Base-by-base conservation (phyloP, 176 grass and related monocot genomes). In the Carex cristatella region DNA sequence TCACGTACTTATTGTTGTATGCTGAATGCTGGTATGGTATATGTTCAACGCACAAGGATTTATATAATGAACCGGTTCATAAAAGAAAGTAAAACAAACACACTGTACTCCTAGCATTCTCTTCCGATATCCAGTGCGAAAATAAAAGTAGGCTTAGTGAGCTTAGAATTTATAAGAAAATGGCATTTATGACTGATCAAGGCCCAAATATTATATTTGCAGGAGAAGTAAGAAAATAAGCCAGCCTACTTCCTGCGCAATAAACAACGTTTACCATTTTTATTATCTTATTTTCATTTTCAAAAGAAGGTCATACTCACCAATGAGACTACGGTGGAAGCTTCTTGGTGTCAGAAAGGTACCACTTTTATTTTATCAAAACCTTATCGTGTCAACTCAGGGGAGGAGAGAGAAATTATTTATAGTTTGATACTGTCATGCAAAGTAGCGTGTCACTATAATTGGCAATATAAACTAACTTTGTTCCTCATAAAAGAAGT, bases 401-500 rank as follows among this genome's bases (percentile, higher is more conserved):
- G 11, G 23, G 23, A 13, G 19, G 5, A 19, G 16, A 13, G 10
- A 76, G 19, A 76, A 31, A 76, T 51, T 53, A 31, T 53, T 31
- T 3, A 74, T 28, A 75, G 10, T 51, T 75, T 14, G 44, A 75
- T 14, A 31, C 1, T 75, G 71, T 54, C 46, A 75, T 30, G 23
- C 71, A 75, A 71, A 44, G 68, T 44, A 71, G 37, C 12, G 3
- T 14, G 71, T 75, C 71, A 75, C 46, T 76, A 76, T 76, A 76
- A 54, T 53, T 16, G 65, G 31, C n/a, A 0, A 42, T 31, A 31
- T 76, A 76, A 48, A 23, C 10, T 13, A 4, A 4, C 23, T 54
- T 2, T 75, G 28, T 10, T 28, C 4, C 19, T 76, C 71, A 53
- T n/a, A 31, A 54, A 54, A 14, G 16, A 54, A 76, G n/a, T 54